Conservation (phyloP, 495 filamentous ascomycete genomes). For the Aspergillus diversus region DNA sequence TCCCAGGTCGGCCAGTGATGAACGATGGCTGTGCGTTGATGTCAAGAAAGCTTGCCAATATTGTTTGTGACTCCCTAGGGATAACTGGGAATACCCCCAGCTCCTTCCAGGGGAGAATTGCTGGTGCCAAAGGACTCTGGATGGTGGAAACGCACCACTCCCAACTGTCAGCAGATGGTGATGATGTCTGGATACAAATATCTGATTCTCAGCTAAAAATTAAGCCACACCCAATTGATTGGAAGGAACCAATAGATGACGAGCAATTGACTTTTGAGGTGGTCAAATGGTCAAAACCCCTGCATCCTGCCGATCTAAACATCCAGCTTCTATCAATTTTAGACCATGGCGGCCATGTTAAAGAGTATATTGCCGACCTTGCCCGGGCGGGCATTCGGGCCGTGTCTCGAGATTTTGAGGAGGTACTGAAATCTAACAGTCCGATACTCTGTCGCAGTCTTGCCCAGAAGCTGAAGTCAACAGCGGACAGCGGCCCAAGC, state of each 20-base stretch:
- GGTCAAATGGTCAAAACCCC: constrained; percentile 60
- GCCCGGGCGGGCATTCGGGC: constrained; percentile 60
- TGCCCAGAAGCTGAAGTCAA: constrained; percentile 42
- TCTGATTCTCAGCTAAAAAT: constrained; percentile 83
- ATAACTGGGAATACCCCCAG: constrained; percentile 65
- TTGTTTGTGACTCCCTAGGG: constrained; percentile 61
- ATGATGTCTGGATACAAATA: constrained; percentile 73
- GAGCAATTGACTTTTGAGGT: constrained; percentile 76
- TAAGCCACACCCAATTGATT: constrained; percentile 57
- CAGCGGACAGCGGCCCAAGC: constrained; percentile 26
- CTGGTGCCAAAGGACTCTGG: constrained; percentile 89
- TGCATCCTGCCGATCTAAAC: constrained; percentile 70
- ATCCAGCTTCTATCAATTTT: constrained; percentile 80
- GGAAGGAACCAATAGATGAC: constrained; percentile 37
- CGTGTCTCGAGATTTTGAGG: constrained; percentile 53
- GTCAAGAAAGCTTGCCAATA: constrained; percentile 63
- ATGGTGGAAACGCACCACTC: constrained; percentile 60
- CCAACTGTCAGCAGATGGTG: constrained; percentile 31
- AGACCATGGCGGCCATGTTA: constrained; percentile 63
- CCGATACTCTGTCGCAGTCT: constrained; percentile 41
- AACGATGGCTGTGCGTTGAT: constrained; percentile 81
- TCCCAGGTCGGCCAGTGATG: constrained; percentile 58
- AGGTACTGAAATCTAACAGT: constrained; percentile 54
- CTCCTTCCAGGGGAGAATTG: constrained; percentile 80
- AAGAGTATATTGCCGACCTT: constrained; percentile 58